Evolutionary conservation across 1,139 yeast genomes (phyloP), one percentile per base, ranked within the genome.

Genomic region (Kazachstania sp.): DNA sequence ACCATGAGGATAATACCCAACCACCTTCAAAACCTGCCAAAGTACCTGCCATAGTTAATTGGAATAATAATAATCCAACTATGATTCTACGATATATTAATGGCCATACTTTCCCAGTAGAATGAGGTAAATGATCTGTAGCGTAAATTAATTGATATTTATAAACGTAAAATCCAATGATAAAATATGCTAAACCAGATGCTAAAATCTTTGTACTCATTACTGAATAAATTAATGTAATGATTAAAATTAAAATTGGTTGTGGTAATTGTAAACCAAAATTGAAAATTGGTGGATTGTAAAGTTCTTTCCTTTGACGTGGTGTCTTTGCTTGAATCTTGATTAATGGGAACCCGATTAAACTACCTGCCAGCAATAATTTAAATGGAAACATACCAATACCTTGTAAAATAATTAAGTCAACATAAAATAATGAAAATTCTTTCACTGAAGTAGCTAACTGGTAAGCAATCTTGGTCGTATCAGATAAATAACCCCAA

Each of bases 71-170:
- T 39, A 86, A 64, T 0, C 95, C 95, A 42, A 84, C 64, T 45
- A 83, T 77, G 3, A 86, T 75, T 53, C 95, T 71, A 53, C 94
- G 73, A 63, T 81, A 80, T 3, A 86, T 82, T 50, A 85, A 69
- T 1, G 94, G 90, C 95, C 95, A 86, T 0, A 86, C 90, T 58
- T 82, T 81, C 3, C 95, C 95, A 0, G 95, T 86, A 0, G 94
- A 83, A 64, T 86, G 95, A 44, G 87, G 95, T 4, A 92, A 86
- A 61, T 86, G 95, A 34, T 85, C 86, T 70, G 83, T 81, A 0
- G 90, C 79, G 62, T 83, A 86, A 53, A 86, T 70, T 51, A 86
- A 70, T 65, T 85, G 95, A 61, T 85, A 86, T 65, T 86, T 86
- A 73, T 79, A 84, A 6, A 85, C 88, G 58, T 79, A 80, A 60